phyloP scores from a whole-genome alignment of 306 rosid genomes.

The Vicia sativa region DNA sequence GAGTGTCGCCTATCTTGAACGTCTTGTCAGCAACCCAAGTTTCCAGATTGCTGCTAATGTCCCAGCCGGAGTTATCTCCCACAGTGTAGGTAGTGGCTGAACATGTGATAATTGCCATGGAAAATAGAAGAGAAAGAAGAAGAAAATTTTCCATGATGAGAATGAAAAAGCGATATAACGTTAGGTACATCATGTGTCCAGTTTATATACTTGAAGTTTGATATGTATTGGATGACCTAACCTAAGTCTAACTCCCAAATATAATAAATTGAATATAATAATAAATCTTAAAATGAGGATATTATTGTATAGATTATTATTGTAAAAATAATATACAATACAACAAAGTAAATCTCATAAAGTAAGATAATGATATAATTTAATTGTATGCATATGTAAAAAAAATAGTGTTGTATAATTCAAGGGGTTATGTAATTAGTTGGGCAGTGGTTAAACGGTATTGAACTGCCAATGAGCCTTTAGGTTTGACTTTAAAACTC shows the following conservation, averaged over 20 bases:
- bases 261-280: background rate
- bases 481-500: conserved; percentile 38
- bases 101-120: conserved; percentile 44
- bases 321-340: too few relatives aligned
- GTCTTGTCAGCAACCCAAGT: conserved; percentile 68
- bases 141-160: conserved; percentile 54
- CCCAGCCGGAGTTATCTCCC: conserved; percentile 95
- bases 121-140: conserved; percentile 42
- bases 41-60: conserved; percentile 74
- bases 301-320: too few relatives aligned
- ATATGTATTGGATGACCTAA: conserved; percentile 65
- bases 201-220: conserved; percentile 38
- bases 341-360: too few relatives aligned
- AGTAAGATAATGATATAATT: too few relatives aligned
- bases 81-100: conserved; percentile 66
- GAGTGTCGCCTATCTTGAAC: conserved; percentile 64
- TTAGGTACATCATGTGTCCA: background rate
- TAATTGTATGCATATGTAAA: too few relatives aligned
- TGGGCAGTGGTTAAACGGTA: conserved; percentile 60
- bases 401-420: too few relatives aligned
- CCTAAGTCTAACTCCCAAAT: conserved; percentile 61
- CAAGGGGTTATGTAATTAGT: conserved; percentile 17
- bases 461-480: conserved; percentile 37
- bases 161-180: background rate
- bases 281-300: background rate